These are phyloP conservation scores for Vaccinium corymbosum DNA, from an alignment of 148 eudicot genomes.

Conservation along the genomic window DNA sequence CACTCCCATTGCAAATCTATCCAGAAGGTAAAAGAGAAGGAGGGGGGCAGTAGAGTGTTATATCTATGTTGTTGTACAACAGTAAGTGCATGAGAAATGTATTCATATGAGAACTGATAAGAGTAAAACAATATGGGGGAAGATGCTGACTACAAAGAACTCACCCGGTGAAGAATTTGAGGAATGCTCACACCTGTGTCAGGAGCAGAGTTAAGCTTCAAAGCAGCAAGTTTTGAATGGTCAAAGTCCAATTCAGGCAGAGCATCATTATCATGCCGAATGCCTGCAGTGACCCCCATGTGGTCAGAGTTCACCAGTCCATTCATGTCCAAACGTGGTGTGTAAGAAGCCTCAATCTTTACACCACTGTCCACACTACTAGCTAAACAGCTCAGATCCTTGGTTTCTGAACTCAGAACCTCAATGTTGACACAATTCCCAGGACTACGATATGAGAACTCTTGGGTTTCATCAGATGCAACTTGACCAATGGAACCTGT, in stretches of 20 bases:
- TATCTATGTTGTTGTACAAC: neutral
- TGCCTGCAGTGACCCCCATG: conserved; percentile 31
- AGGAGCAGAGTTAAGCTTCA: conserved; percentile 40
- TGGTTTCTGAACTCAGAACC: conserved; percentile 33
- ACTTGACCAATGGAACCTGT: conserved; percentile 40
- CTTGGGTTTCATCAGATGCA: conserved; percentile 52
- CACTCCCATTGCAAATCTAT: conserved; percentile 71
- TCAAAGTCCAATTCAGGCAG: conserved; percentile 37
- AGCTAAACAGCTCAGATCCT: conserved; percentile 40
- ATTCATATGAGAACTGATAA: neutral
- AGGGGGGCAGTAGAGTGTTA: neutral
- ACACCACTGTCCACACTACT: conserved; percentile 35
- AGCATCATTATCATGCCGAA: conserved; percentile 48
- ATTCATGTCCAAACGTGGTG: conserved; percentile 49
- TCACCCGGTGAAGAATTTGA: conserved; percentile 81
- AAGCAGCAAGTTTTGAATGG: conserved; percentile 40
- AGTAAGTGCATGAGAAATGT: conserved; percentile 16
- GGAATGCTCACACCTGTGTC: conserved; percentile 92
- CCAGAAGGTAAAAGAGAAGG: neutral
- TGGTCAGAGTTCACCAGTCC: conserved; percentile 54
- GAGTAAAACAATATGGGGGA: neutral
- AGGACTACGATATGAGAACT: conserved; percentile 35
- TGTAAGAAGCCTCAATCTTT: conserved; percentile 37
- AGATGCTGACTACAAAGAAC: conserved; percentile 22
- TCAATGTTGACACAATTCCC: conserved; percentile 51